These are phyloP conservation scores for Suillus fuscotomentosus DNA, from an alignment of 768 basidiomycete genomes.

Conservation along the genomic window DNA sequence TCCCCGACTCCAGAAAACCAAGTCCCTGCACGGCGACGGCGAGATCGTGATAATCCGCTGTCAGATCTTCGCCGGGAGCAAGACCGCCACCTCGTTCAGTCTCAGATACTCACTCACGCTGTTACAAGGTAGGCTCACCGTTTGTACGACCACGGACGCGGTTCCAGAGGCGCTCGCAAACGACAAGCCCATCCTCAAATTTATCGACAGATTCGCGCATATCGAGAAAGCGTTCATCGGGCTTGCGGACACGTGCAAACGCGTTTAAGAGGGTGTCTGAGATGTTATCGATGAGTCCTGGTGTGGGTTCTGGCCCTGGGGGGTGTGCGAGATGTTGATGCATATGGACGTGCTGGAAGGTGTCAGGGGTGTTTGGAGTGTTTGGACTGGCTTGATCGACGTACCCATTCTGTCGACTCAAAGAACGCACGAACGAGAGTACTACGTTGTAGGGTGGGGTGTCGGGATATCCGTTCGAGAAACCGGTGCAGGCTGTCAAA, in stretches of 20 bases:
- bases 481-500: constrained; percentile 82
- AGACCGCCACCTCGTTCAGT: constrained; percentile 81
- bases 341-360: constrained; percentile 86
- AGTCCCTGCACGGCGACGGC: constrained; percentile 95
- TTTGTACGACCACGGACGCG: constrained; percentile 79
- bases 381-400: constrained; percentile 18
- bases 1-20: constrained; percentile 97
- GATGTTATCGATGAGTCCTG: constrained; percentile 88
- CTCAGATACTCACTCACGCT: constrained; percentile 55
- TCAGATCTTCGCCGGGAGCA: constrained; percentile 89
- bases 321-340: constrained; percentile 95
- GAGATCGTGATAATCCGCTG: constrained; percentile 95
- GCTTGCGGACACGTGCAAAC: constrained; percentile 93
- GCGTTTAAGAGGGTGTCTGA: constrained; percentile 97
- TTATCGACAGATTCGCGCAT: constrained; percentile 94
- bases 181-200: constrained; percentile 89
- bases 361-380: constrained; percentile 1
- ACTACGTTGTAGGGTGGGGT: constrained; percentile 91
- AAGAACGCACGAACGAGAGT: constrained; percentile 93
- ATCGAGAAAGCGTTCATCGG: constrained; percentile 90
- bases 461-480: constrained; percentile 84
- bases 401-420: constrained; percentile 97
- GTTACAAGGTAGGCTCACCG: constrained; percentile 58
- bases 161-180: constrained; percentile 79
- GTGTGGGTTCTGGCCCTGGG: constrained; percentile 75